Evolutionary conservation across 208 protist genomes (phyloP).

Genomic region (Leishmania mexicana): DNA sequence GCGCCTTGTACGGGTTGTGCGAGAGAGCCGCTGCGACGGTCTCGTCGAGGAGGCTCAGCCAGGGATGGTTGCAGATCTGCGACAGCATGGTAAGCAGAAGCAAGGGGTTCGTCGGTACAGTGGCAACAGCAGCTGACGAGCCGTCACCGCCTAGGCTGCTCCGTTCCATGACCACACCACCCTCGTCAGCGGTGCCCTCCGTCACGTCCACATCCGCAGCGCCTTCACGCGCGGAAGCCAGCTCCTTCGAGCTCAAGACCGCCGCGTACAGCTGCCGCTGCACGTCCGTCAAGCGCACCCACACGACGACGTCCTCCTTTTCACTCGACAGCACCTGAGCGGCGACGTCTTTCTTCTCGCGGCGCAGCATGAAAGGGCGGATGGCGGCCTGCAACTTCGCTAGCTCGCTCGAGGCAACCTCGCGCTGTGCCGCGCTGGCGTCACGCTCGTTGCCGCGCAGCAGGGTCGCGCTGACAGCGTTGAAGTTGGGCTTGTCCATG

Average conservation of each 20-base stretch:
- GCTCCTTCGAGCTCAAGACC: constrained; percentile 44
- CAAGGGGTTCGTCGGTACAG: constrained; percentile 39
- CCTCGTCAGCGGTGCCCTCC: constrained; percentile 6
- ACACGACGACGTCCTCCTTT: constrained; percentile 84
- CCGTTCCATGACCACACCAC: background rate
- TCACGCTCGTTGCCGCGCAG: constrained; percentile 82
- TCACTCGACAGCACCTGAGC: constrained; percentile 30
- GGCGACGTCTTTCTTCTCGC: constrained; percentile 62
- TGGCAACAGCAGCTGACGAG: background rate
- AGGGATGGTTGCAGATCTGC: constrained; percentile 82
- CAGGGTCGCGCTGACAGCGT: constrained; percentile 45
- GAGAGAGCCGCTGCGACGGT: constrained; percentile 48
- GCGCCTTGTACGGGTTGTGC: constrained; percentile 26
- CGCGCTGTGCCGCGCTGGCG: constrained; percentile 45
- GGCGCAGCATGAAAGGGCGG: constrained; percentile 75
- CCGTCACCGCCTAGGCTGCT: background rate
- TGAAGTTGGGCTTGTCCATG: constrained; percentile 41
- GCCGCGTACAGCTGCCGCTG: constrained; percentile 70
- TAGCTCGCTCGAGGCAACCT: constrained; percentile 44
- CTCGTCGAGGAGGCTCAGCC: constrained; percentile 64
- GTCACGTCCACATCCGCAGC: constrained; percentile 9
- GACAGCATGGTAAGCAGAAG: constrained; percentile 67
- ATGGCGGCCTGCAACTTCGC: constrained; percentile 58
- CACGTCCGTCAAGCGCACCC: constrained; percentile 61
- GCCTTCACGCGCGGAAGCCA: constrained; percentile 6